Percentiles rank a stretch among this genome's conserved stretches.
Conservation (phyloP, 73 alveolate genomes). For the Paramecium octaurelia region DNA sequence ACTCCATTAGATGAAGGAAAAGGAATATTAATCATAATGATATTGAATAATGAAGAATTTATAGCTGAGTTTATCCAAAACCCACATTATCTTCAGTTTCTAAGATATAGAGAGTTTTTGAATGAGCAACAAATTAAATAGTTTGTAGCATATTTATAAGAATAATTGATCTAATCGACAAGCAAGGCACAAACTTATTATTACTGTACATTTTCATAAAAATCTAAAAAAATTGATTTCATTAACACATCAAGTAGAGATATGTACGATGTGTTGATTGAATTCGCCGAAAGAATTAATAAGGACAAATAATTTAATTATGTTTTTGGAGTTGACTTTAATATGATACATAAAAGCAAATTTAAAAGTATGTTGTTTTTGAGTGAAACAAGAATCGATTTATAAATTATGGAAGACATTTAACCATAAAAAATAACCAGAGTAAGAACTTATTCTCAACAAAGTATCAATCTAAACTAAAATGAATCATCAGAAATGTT, state of each 20-base stretch:
- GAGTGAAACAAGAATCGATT: not conserved
- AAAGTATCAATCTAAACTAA: not conserved
- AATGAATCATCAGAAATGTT: not conserved
- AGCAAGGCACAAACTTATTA: not conserved
- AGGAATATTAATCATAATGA: not conserved
- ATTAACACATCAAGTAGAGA: not conserved
- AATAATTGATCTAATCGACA: not conserved
- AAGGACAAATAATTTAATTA: not conserved
- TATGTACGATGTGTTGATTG: not conserved
- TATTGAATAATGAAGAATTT: not conserved
- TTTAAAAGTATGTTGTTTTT: not conserved
- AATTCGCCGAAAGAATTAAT: not conserved
- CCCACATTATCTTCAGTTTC: not conserved
- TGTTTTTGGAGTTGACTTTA: conserved; percentile 18
- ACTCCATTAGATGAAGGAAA: not conserved
- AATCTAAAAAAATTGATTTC: conserved; percentile 18
- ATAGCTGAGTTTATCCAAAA: not conserved
- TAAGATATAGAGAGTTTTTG: not conserved
- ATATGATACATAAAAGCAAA: not conserved
- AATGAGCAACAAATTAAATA: not conserved
- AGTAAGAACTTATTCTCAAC: not conserved
- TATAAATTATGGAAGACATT: not conserved
- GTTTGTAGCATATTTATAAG: not conserved
- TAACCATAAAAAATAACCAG: not conserved
- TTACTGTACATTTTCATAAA: conserved; percentile 6